Evolutionary conservation across 192 early-diverging fungal genomes (phyloP), one percentile per base, ranked within the genome.

Genomic region (Entomortierella beljakovae): DNA sequence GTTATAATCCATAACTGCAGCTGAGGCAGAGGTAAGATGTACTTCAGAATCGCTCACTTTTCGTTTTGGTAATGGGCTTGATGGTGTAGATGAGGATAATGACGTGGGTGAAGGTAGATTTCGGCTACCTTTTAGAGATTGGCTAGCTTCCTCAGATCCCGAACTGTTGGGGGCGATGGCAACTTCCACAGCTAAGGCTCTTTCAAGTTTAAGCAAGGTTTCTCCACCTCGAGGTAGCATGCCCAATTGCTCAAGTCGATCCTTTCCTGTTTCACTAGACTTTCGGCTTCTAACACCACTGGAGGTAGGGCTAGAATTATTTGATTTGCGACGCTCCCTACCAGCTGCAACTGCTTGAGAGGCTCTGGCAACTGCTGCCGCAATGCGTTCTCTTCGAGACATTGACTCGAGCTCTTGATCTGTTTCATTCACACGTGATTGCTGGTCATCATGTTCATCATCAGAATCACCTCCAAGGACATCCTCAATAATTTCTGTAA

Each of bases 401-500:
- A 68, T 77, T 1, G 61, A 34, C 22, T 71, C 70, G 40, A 57
- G 18, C 18, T 62, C 60, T n/a, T 50, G 70, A 23, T 29, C 29
- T 22, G 40, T 25, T 20, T 64, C 53, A 3, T 33, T 29, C 16
- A 6, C 16, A 8, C 37, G 40, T 13, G 23, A 11, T 34, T 71
- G 54, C 28, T 42, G 28, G 1, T 62, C 64, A 33, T 68, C 70
- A n/a, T 48, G 9, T 20, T 82, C 80, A 31, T 80, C 71, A 15
- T 80, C 82, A 22, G 64, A 76, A 16, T 63, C 72, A 23, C 64
- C 64, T 8, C 77, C 82, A 60, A 73, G 70, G 34, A 83, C 72
- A 63, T 83, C 73, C 28, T 83, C 82, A 57, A 83, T 83, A 40
- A 83, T 80, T 46, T 83, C 79, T 50, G 77, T 76, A 48, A 83